phyloP scores from a whole-genome alignment of 1,284 basidiomycete species.

The Somion occarium region DNA sequence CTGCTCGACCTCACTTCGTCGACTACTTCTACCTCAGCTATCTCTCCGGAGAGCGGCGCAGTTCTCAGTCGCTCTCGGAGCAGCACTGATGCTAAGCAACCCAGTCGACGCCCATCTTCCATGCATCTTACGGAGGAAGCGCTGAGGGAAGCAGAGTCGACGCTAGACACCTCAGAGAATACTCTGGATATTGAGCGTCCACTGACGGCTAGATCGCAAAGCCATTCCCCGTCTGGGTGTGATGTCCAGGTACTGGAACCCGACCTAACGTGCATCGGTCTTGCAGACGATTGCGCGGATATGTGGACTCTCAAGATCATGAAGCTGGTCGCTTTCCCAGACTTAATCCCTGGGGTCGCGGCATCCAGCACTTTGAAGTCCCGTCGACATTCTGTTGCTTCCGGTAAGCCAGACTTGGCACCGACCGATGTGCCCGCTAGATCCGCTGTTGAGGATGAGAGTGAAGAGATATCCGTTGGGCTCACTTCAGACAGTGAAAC shows the following conservation, averaged over 20 bases:
- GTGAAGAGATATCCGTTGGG: too few species aligned
- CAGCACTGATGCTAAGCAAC: slow-evolving; percentile 29
- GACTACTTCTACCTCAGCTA: slow-evolving; percentile 2
- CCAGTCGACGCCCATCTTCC: slow-evolving; percentile 12
- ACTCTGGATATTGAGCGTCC: slow-evolving; percentile 5
- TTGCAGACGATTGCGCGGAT: slow-evolving; percentile 56
- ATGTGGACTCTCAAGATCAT: slow-evolving; percentile 70
- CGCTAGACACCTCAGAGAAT: slow-evolving; percentile 1
- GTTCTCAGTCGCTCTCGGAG: slow-evolving; percentile 42
- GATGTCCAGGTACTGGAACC: slow-evolving; percentile 27
- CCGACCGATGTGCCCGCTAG: not conserved
- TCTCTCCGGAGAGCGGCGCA: slow-evolving; percentile 33
- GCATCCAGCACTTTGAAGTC: not conserved
- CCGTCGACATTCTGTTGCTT: not conserved
- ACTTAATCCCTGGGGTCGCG: slow-evolving; percentile 46
- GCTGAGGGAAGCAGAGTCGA: not conserved
- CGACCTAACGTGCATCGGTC: slow-evolving; percentile 33
- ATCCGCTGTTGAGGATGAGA: not conserved
- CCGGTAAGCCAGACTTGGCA: not conserved
- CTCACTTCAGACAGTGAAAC: slow-evolving; percentile 1
- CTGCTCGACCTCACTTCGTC: slow-evolving; percentile 25
- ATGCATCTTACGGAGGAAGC: not conserved
- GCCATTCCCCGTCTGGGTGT: slow-evolving; percentile 25
- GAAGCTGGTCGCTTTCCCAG: slow-evolving; percentile 69
- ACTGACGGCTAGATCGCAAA: slow-evolving; percentile 17